Evolutionary conservation across 1,284 basidiomycete species (phyloP).

Genomic region (Hypsizygus ulmarius): DNA sequence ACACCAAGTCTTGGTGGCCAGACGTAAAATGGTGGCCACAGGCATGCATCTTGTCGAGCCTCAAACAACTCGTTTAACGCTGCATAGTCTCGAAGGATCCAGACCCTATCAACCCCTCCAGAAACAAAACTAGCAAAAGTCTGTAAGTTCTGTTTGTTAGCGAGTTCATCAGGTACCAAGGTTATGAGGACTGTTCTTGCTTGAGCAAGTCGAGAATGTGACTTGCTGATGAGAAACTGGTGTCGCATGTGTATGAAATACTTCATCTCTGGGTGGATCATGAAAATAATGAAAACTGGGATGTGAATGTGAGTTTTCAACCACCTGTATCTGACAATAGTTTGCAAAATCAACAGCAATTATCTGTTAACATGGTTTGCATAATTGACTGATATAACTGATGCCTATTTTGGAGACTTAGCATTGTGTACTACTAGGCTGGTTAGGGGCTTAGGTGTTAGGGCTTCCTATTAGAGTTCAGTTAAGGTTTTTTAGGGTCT

Average conservation of each 20-base stretch:
- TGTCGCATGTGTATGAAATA: slow-evolving; percentile 70
- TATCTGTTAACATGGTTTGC: too few species aligned
- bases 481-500: too few species aligned
- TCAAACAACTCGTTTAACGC: slow-evolving; percentile 63
- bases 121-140: slow-evolving; percentile 70
- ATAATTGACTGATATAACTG: too few species aligned
- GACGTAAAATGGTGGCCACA: slow-evolving; percentile 57
- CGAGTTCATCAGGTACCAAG: slow-evolving; percentile 62
- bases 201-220: slow-evolving; percentile 64
- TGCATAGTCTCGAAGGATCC: slow-evolving; percentile 63
- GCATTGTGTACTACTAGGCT: too few species aligned
- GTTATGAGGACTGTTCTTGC: slow-evolving; percentile 79
- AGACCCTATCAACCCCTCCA: slow-evolving; percentile 75
- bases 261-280: slow-evolving; percentile 64
- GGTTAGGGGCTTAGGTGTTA: too few species aligned
- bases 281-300: slow-evolving; percentile 68
- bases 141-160: slow-evolving; percentile 58
- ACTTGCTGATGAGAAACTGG: slow-evolving; percentile 61
- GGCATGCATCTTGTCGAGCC: slow-evolving; percentile 52
- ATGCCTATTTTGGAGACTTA: too few species aligned
- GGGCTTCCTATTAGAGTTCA: too few species aligned
- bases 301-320: slow-evolving; percentile 1
- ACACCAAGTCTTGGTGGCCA: slow-evolving; percentile 43
- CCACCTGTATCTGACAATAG: too few species aligned
- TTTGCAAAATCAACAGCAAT: too few species aligned